Conservation (phyloP, 495 filamentous ascomycete genomes). For the Clavariopsis aquatica region DNA sequence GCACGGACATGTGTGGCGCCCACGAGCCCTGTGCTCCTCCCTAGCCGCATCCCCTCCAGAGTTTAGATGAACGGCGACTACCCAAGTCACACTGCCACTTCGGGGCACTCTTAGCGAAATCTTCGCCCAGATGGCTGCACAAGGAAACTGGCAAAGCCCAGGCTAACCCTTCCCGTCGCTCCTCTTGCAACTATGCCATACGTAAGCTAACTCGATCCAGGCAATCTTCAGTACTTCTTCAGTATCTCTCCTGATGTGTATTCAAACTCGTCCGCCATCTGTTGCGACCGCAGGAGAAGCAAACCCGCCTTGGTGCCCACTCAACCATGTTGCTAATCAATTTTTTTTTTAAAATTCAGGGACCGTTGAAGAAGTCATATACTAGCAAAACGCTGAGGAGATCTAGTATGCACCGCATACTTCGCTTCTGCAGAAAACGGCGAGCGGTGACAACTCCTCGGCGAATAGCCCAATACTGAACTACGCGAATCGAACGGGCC, state of each 20-base stretch:
- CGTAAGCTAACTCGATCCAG: not conserved
- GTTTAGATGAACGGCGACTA: slow-evolving; percentile 10
- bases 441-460: not conserved
- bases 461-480: not conserved
- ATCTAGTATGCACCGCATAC: not conserved
- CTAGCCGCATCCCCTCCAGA: not conserved
- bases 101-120: not conserved
- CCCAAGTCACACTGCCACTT: not conserved
- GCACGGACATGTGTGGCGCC: not conserved
- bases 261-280: not conserved
- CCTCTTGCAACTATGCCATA: not conserved
- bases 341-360: no score
- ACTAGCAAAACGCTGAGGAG: not conserved
- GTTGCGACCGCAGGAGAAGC: not conserved
- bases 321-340: no score
- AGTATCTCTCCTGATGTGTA: slow-evolving; percentile 2
- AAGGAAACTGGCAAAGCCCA: not conserved
- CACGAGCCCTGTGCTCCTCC: not conserved
- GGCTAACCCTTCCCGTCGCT: not conserved
- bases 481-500: not conserved
- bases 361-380: no score
- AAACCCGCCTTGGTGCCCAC: not conserved
- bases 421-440: not conserved
- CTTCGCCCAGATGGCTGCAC: not conserved
- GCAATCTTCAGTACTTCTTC: not conserved